Evolutionary conservation across 2,329 filamentous ascomycete genomes (phyloP).

Genomic region (Colletotrichum navitas): DNA sequence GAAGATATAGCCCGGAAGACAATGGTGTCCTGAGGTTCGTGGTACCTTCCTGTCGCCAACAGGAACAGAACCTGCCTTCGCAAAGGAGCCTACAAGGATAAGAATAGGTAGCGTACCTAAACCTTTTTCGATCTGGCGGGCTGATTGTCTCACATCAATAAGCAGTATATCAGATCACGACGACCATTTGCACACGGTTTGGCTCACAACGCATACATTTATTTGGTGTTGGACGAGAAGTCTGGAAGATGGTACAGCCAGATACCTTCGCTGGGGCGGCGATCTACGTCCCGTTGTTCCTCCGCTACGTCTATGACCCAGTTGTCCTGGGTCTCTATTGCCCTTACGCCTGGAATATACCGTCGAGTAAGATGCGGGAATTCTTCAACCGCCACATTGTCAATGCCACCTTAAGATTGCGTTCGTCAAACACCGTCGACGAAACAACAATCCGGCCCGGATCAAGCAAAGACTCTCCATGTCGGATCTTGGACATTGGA

Average conservation of each 20-base stretch:
- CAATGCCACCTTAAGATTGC: constrained; percentile 48
- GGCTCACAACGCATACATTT: neutral
- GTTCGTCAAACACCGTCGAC: constrained; percentile 44
- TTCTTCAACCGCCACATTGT: constrained; percentile 47
- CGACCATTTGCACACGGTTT: neutral
- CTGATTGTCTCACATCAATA: neutral
- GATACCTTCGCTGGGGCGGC: constrained; percentile 28
- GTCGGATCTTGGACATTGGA: constrained; percentile 54
- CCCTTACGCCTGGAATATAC: constrained; percentile 49
- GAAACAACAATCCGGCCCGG: neutral
- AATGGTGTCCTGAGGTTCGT: neutral
- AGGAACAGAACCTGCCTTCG: neutral
- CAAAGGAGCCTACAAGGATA: neutral
- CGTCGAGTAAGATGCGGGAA: neutral
- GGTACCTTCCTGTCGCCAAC: neutral
- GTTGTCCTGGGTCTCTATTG: constrained; percentile 52
- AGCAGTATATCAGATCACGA: neutral
- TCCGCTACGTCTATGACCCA: constrained; percentile 47
- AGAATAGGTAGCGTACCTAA: neutral
- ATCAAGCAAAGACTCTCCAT: neutral
- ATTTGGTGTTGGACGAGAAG: neutral
- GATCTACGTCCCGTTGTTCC: constrained; percentile 22
- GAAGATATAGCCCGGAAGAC: neutral
- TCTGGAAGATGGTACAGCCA: neutral
- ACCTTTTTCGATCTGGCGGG: neutral